A percentile compares a stretch with the other conserved stretches of the same genome.
Evolutionary conservation across 2,329 filamentous ascomycete species (phyloP).

Genomic region (Massarina eburnea): DNA sequence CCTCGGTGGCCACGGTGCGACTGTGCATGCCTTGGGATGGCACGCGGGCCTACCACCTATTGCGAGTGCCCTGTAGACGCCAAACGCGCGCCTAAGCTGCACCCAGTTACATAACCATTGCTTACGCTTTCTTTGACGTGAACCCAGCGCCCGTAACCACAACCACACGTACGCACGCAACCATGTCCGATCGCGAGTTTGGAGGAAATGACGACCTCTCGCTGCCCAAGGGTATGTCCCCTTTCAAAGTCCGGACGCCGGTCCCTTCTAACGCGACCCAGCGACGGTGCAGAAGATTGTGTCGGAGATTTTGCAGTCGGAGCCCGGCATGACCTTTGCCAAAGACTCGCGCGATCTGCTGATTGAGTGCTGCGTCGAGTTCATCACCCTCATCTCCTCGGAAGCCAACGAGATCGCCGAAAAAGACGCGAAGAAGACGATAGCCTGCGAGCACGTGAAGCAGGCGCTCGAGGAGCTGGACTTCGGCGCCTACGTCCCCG

Average conservation of each 20-base stretch:
- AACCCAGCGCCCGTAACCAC: slow-evolving; percentile 8
- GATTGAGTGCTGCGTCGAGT: slow-evolving; percentile 98
- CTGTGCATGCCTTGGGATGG: neutral
- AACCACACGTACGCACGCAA: slow-evolving; percentile 18
- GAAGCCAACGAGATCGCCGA: slow-evolving; percentile 99
- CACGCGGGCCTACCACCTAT: neutral
- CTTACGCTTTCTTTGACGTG: slow-evolving; percentile 1
- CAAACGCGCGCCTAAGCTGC: slow-evolving; percentile 2
- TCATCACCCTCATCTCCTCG: slow-evolving; percentile 97
- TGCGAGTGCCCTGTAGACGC: neutral
- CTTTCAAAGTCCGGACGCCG: neutral
- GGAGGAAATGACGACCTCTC: slow-evolving; percentile 48
- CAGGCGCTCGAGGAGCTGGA: slow-evolving; percentile 90
- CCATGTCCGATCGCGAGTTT: slow-evolving; percentile 48
- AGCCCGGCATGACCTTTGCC: slow-evolving; percentile 79
- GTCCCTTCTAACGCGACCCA: slow-evolving; percentile 34
- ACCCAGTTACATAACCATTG: neutral
- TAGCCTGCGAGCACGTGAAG: slow-evolving; percentile 96
- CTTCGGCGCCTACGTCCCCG: slow-evolving; percentile 87
- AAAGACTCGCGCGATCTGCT: slow-evolving; percentile 94
- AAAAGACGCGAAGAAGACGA: slow-evolving; percentile 98
- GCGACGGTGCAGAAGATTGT: slow-evolving; percentile 82
- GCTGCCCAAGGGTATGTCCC: slow-evolving; percentile 41
- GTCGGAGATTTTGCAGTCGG: slow-evolving; percentile 81
- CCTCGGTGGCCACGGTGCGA: neutral